Evolutionary conservation across 2,329 filamentous ascomycete species (phyloP).

Genomic region (Lasiodiplodia sp.): DNA sequence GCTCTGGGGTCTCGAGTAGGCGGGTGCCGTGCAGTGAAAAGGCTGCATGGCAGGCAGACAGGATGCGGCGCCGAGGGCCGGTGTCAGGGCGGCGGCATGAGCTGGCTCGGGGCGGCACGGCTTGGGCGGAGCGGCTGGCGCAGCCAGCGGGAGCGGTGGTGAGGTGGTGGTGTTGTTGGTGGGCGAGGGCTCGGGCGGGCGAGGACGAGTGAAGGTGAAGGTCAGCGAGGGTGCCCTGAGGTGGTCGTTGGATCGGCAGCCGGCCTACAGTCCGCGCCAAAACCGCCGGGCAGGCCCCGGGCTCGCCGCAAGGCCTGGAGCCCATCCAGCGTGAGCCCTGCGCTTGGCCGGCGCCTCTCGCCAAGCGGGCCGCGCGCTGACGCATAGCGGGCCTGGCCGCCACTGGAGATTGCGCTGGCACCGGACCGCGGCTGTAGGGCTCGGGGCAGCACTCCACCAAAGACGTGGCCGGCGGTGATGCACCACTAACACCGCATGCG

Average conservation of each 20-base stretch:
- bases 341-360: constrained; percentile 18
- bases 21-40: constrained; percentile 18
- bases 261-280: constrained; percentile 25
- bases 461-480: constrained; percentile 25
- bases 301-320: constrained; percentile 16
- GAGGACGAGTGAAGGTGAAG: constrained; percentile 8
- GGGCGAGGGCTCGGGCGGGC: neutral
- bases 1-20: constrained; percentile 13
- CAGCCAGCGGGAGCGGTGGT: neutral
- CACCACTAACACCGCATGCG: neutral
- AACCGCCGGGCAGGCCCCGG: constrained; percentile 17
- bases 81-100: constrained; percentile 22
- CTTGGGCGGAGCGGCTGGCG: neutral
- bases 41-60: constrained; percentile 26
- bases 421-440: constrained; percentile 10
- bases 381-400: constrained; percentile 24
- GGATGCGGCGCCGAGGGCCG: constrained; percentile 20
- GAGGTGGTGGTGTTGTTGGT: neutral
- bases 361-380: constrained; percentile 24
- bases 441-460: neutral
- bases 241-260: constrained; percentile 25
- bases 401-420: constrained; percentile 15
- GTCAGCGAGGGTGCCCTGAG: constrained; percentile 28
- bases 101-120: neutral
- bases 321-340: constrained; percentile 2